Evolutionary conservation across 495 filamentous ascomycete genomes (phyloP).

Genomic region (Annulohypoxylon nitens): DNA sequence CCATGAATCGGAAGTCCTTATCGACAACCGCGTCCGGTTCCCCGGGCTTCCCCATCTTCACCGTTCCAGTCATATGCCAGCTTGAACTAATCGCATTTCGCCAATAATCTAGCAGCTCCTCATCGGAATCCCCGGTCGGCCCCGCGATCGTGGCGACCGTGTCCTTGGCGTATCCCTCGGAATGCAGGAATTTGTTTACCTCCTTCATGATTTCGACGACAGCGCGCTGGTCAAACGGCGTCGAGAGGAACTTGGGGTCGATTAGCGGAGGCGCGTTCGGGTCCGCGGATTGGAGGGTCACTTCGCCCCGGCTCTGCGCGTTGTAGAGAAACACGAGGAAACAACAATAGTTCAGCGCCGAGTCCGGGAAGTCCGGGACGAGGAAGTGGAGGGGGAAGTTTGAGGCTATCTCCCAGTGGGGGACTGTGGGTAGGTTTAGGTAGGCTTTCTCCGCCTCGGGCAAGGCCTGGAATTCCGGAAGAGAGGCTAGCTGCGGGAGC

Average conservation of each 20-base stretch:
- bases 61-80: conserved; percentile 73
- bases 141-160: conserved; percentile 57
- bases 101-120: conserved; percentile 67
- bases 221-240: conserved; percentile 69
- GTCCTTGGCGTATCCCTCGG: conserved; percentile 62
- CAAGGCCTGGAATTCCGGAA: conserved; percentile 35
- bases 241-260: conserved; percentile 68
- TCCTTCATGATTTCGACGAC: conserved; percentile 67
- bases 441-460: conserved; percentile 54
- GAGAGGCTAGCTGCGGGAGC: conserved; percentile 53
- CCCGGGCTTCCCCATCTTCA: conserved; percentile 69
- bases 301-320: conserved; percentile 60
- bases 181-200: conserved; percentile 57
- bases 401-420: conserved; percentile 55
- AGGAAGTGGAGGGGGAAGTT: conserved; percentile 63
- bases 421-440: conserved; percentile 63
- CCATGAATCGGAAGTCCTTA: conserved; percentile 65
- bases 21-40: conserved; percentile 68
- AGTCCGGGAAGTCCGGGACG: conserved; percentile 48
- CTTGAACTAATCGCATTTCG: conserved; percentile 52
- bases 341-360: conserved; percentile 51
- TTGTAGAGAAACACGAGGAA: conserved; percentile 55
- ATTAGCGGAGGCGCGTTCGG: conserved; percentile 67
- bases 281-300: conserved; percentile 67
- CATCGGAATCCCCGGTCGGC: conserved; percentile 66